Conservation (phyloP, 2,329 filamentous ascomycete genomes). For the Aspergillus terreus region DNA sequence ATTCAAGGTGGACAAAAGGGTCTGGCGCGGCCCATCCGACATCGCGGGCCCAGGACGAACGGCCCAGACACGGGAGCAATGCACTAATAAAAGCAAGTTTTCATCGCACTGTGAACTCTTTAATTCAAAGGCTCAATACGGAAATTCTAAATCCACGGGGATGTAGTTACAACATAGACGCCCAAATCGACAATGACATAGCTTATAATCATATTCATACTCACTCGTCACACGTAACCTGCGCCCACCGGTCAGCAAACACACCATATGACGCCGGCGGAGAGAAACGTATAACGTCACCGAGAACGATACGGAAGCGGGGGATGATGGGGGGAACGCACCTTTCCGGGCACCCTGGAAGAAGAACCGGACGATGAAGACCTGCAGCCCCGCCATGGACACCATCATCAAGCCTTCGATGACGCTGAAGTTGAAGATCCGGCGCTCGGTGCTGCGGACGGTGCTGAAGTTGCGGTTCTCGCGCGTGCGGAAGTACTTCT, state of each 20-base stretch:
- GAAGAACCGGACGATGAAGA: slow-evolving; percentile 97
- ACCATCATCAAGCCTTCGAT: slow-evolving; percentile 90
- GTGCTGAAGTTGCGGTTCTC: slow-evolving; percentile 99
- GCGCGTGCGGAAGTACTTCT: slow-evolving; percentile 98
- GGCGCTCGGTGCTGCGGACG: slow-evolving; percentile 87
- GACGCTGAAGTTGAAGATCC: slow-evolving; percentile 96
- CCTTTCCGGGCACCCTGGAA: slow-evolving; percentile 83
- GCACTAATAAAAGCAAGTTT: no score
- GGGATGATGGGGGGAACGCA: slow-evolving; percentile 25
- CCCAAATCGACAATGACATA: slow-evolving; percentile 24
- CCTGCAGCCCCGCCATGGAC: slow-evolving; percentile 92
- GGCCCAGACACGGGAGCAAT: no score
- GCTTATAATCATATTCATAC: slow-evolving; percentile 25
- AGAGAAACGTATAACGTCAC: not conserved
- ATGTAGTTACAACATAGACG: slow-evolving; percentile 21
- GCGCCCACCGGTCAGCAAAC: not conserved
- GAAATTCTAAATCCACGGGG: slow-evolving; percentile 14
- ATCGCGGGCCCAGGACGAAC: no score
- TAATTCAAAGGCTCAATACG: slow-evolving; percentile 8
- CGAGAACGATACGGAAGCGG: not conserved
- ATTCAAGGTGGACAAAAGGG: no score
- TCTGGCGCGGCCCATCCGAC: no score
- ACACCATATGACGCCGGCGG: not conserved
- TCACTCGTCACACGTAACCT: slow-evolving; percentile 37
- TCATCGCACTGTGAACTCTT: not conserved